These are phyloP conservation scores for Tetraselmis striata DNA, from an alignment of 139 green algal species.

Conservation along the genomic window DNA sequence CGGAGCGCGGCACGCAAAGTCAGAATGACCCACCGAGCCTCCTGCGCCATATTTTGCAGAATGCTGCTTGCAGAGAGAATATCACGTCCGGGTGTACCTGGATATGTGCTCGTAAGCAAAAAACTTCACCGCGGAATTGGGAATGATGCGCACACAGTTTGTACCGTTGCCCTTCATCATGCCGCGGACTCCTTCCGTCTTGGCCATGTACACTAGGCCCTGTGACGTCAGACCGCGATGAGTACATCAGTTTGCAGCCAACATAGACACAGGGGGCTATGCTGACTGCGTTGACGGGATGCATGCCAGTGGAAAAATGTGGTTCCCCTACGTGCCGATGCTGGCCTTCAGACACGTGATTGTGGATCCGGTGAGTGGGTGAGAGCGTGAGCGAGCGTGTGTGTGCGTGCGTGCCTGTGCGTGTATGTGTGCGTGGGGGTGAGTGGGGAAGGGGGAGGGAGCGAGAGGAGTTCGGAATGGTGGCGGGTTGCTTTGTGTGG, in stretches of 20 bases:
- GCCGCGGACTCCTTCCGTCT: constrained; percentile 74
- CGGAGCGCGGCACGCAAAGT: too few relatives aligned
- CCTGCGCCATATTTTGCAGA: not conserved
- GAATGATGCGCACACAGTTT: constrained; percentile 97
- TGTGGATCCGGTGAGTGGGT: too few relatives aligned
- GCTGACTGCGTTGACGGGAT: too few relatives aligned
- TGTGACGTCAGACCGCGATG: constrained; percentile 21
- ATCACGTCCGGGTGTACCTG: constrained; percentile 29
- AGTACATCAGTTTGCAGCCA: too few relatives aligned
- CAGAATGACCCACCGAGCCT: too few relatives aligned
- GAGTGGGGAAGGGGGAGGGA: too few relatives aligned
- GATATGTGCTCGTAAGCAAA: constrained; percentile 89
- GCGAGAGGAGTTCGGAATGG: too few relatives aligned
- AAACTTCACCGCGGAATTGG: constrained; percentile 98
- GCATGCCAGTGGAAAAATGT: not conserved
- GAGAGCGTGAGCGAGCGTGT: too few relatives aligned
- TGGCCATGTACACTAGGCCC: constrained; percentile 77
- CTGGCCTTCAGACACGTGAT: too few relatives aligned
- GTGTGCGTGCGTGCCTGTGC: too few relatives aligned
- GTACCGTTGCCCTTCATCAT: constrained; percentile 97
- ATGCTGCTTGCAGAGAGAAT: not conserved
- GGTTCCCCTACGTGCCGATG: not conserved
- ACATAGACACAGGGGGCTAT: not conserved
- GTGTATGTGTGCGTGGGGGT: too few relatives aligned
- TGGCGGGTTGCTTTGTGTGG: too few relatives aligned